A percentile compares a stretch with the other conserved stretches of the same genome.
phyloP scores from a whole-genome alignment of 2,329 filamentous ascomycete species.

The Sporothrix mexicana region DNA sequence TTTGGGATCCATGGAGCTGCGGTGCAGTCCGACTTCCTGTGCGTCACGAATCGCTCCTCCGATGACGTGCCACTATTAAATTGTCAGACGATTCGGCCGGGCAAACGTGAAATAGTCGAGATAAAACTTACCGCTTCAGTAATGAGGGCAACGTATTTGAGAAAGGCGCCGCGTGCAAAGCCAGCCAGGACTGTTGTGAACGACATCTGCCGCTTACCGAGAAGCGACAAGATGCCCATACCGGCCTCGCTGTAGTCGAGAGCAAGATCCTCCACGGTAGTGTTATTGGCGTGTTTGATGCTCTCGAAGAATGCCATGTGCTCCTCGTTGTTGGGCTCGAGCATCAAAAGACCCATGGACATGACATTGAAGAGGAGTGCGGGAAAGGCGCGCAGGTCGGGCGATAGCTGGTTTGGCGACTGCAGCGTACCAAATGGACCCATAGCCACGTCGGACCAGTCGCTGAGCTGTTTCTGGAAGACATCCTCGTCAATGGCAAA shows the following conservation, averaged over 20 bases:
- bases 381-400: conserved; percentile 62
- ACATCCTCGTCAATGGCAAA: conserved; percentile 59
- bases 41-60: conserved; percentile 65
- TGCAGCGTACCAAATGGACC: conserved; percentile 56
- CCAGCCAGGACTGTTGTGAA: conserved; percentile 63
- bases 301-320: conserved; percentile 56
- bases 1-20: conserved; percentile 58
- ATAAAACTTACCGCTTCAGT: conserved; percentile 57
- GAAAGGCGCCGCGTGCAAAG: conserved; percentile 61
- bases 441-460: conserved; percentile 57
- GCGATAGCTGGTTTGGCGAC: conserved; percentile 57
- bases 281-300: conserved; percentile 63
- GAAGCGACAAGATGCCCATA: conserved; percentile 56
- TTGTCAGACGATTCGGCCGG: neutral
- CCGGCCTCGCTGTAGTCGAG: conserved; percentile 66
- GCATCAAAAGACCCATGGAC: conserved; percentile 59
- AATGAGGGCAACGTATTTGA: conserved; percentile 65
- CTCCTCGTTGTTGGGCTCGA: conserved; percentile 51
- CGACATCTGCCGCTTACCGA: conserved; percentile 64
- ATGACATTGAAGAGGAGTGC: conserved; percentile 65
- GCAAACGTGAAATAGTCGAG: neutral
- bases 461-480: conserved; percentile 57
- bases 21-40: conserved; percentile 66
- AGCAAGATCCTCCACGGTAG: conserved; percentile 66
- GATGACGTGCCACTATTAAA: conserved; percentile 59